Percentiles rank a stretch among this genome's conserved stretches.
phyloP scores from a whole-genome alignment of 257 asterid genomes.

The Solanum peruvianum region DNA sequence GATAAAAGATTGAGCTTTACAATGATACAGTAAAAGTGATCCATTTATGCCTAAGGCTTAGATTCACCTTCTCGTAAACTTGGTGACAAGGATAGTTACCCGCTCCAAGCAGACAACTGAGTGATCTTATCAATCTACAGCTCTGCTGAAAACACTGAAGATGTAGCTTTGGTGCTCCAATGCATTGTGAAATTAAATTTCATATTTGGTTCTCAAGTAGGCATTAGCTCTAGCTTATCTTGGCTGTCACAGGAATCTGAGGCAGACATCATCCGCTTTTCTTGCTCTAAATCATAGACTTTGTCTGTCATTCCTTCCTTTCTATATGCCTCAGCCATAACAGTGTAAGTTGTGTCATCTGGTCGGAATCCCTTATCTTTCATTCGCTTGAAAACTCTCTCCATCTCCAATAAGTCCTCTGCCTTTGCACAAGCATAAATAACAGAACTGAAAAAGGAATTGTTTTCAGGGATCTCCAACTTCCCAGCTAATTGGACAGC shows the following conservation, averaged over 20 bases:
- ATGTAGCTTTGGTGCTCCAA: not conserved
- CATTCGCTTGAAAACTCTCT: slow-evolving; percentile 83
- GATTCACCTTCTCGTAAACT: not conserved
- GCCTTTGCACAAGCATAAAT: slow-evolving; percentile 82
- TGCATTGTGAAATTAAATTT: not conserved
- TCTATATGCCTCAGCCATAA: slow-evolving; percentile 71
- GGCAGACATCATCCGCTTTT: slow-evolving; percentile 15
- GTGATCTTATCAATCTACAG: not conserved
- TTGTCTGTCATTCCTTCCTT: slow-evolving; percentile 86
- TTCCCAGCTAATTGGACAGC: slow-evolving; percentile 67
- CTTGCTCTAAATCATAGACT: slow-evolving; percentile 66
- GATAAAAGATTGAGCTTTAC: not conserved
- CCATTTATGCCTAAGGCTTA: not conserved
- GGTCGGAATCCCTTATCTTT: slow-evolving; percentile 54
- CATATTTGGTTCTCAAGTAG: not conserved
- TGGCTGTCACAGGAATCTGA: slow-evolving; percentile 2
- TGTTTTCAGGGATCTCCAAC: slow-evolving; percentile 80
- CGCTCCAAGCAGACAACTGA: not conserved
- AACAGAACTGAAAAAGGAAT: slow-evolving; percentile 71
- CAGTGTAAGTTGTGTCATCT: slow-evolving; percentile 53
- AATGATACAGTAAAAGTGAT: not conserved
- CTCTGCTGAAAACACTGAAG: not conserved
- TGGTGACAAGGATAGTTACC: not conserved
- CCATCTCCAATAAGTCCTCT: slow-evolving; percentile 88
- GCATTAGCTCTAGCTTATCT: slow-evolving; percentile 3